Conservation (phyloP, 257 asterid species). For the Capsicum chinense region DNA sequence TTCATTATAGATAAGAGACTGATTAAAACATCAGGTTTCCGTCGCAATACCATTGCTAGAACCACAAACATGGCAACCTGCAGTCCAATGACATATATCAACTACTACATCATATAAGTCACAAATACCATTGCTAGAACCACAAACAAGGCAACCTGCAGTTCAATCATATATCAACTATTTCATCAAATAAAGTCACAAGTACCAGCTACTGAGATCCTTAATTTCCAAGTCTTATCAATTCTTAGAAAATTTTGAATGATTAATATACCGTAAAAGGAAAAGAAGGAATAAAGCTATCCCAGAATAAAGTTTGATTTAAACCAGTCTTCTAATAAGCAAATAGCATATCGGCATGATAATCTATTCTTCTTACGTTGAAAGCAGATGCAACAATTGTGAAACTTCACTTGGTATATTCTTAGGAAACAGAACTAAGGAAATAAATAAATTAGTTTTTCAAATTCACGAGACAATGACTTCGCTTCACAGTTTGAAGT, state of each 20-base stretch:
- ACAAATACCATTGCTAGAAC: conserved; percentile 63
- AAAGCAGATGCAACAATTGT: background rate
- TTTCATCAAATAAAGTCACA: background rate
- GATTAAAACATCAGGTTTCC: conserved; percentile 72
- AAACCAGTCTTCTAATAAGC: background rate
- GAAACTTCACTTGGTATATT: background rate
- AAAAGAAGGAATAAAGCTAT: background rate
- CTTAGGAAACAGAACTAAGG: background rate
- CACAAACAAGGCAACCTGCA: conserved; percentile 78
- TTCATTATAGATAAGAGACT: conserved; percentile 56
- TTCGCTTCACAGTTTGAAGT: background rate
- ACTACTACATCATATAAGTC: background rate
- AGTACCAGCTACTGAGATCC: conserved; percentile 7
- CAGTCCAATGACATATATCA: conserved; percentile 21
- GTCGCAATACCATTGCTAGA: conserved; percentile 73
- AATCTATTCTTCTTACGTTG: background rate
- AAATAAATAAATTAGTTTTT: background rate
- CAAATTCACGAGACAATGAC: background rate
- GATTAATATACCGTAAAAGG: background rate
- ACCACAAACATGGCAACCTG: conserved; percentile 84
- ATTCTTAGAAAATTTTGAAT: background rate
- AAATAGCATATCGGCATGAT: background rate
- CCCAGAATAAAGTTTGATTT: background rate
- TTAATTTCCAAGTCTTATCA: background rate
- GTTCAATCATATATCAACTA: background rate